Evolutionary conservation across 805 yeast species (phyloP).

Genomic region (Myxozyma monticola): DNA sequence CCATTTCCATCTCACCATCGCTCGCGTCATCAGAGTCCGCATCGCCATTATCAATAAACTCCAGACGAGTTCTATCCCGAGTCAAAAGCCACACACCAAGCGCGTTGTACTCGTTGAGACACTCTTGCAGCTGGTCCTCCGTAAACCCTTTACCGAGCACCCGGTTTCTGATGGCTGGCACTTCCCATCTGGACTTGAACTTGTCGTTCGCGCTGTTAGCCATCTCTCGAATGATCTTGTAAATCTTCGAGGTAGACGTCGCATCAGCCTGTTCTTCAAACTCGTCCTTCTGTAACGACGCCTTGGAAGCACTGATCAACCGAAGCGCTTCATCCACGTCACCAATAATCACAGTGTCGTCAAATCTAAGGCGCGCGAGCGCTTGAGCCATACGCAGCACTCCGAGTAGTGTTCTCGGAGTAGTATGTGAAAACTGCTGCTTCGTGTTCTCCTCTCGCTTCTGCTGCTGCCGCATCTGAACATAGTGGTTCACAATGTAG

Average conservation of each 20-base stretch:
- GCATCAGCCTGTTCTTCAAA: conserved; percentile 55
- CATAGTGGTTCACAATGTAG: conserved; percentile 80
- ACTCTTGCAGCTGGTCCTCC: conserved; percentile 69
- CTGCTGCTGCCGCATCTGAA: conserved; percentile 89
- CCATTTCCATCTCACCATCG: conserved; percentile 5
- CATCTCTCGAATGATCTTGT: conserved; percentile 64
- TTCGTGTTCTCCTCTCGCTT: conserved; percentile 73
- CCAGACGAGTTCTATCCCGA: conserved; percentile 20
- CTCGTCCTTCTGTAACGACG: conserved; percentile 59
- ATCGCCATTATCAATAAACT: conserved; percentile 23
- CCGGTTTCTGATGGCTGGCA: conserved; percentile 58
- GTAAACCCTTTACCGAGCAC: conserved; percentile 83
- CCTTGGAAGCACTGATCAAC: conserved; percentile 80
- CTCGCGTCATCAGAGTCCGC: conserved; percentile 17
- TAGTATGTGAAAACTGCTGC: conserved; percentile 82
- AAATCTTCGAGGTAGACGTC: conserved; percentile 66
- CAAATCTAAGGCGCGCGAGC: conserved; percentile 83
- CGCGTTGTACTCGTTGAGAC: conserved; percentile 70
- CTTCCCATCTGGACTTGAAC: conserved; percentile 42
- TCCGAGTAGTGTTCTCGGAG: conserved; percentile 92
- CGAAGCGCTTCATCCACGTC: conserved; percentile 97
- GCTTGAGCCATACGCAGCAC: conserved; percentile 93
- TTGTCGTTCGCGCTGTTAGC: conserved; percentile 46
- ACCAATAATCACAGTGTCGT: conserved; percentile 62
- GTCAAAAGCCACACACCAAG: conserved; percentile 61